phyloP scores from a whole-genome alignment of 805 yeast genomes.

The Candida ponderosae region DNA sequence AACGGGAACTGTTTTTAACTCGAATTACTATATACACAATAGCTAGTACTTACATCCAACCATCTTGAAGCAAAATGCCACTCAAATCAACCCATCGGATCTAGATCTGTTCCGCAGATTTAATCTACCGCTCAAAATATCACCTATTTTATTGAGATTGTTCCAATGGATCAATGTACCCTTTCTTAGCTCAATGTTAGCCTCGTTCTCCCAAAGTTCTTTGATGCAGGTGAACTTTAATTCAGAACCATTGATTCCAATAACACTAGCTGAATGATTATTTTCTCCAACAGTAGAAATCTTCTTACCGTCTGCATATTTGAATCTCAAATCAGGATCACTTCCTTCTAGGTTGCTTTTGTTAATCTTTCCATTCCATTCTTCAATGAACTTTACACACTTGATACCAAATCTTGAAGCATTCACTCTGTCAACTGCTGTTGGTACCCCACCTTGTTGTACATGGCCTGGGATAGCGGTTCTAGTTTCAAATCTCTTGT shows the following conservation, averaged over 20 bases:
- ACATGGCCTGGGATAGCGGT: slow-evolving; percentile 84
- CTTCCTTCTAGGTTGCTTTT: slow-evolving; percentile 22
- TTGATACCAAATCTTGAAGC: slow-evolving; percentile 66
- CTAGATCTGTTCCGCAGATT: slow-evolving; percentile 33
- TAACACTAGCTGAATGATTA: slow-evolving; percentile 39
- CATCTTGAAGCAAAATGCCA: no score
- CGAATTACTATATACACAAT: no score
- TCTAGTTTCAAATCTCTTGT: slow-evolving; percentile 64
- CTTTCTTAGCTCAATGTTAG: slow-evolving; percentile 56
- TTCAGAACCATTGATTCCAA: slow-evolving; percentile 64
- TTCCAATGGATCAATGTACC: slow-evolving; percentile 67
- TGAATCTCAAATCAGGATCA: slow-evolving; percentile 43
- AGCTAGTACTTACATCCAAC: no score
- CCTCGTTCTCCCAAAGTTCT: slow-evolving; percentile 49
- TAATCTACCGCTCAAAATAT: slow-evolving; percentile 66
- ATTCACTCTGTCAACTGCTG: slow-evolving; percentile 69
- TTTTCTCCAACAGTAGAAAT: slow-evolving; percentile 34
- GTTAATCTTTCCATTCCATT: slow-evolving; percentile 32
- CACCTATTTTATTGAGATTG: slow-evolving; percentile 47
- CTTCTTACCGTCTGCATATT: slow-evolving; percentile 41
- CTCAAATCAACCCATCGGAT: background rate
- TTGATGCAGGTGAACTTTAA: slow-evolving; percentile 51
- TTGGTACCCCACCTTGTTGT: slow-evolving; percentile 76
- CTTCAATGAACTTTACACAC: slow-evolving; percentile 64
- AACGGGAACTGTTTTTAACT: no score